phyloP scores from a whole-genome alignment of 306 rosid genomes.

The Castanea sativa region DNA sequence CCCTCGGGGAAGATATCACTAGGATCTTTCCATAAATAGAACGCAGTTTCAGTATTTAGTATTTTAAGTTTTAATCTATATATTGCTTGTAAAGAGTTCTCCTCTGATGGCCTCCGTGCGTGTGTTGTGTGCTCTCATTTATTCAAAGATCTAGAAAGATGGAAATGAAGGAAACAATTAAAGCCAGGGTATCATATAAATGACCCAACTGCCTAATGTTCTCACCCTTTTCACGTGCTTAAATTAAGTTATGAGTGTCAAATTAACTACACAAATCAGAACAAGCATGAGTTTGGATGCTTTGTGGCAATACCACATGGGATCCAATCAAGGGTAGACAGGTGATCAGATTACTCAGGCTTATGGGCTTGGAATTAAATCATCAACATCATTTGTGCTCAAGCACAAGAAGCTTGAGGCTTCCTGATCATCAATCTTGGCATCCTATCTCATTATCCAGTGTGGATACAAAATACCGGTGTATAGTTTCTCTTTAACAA shows the following conservation, averaged over 20 bases:
- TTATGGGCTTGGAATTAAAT: slow-evolving; percentile 1
- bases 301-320: slow-evolving; percentile 10
- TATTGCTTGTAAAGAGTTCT: background rate
- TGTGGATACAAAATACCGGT: background rate
- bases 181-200: background rate
- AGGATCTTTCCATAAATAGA: background rate
- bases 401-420: background rate
- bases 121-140: background rate
- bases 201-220: background rate
- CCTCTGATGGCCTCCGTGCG: background rate
- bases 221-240: background rate
- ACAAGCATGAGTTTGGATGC: slow-evolving; percentile 1
- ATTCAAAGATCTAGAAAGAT: background rate
- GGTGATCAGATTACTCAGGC: slow-evolving; percentile 10
- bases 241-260: background rate
- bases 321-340: slow-evolving; percentile 3
- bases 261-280: background rate
- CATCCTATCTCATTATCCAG: background rate
- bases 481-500: slow-evolving; percentile 2
- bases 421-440: slow-evolving; percentile 3
- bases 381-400: background rate
- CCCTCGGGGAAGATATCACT: background rate
- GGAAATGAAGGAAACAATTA: background rate
- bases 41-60: background rate
- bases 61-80: background rate